phyloP scores from a whole-genome alignment of 139 green algal species.

The Klebsormidium nitens region DNA sequence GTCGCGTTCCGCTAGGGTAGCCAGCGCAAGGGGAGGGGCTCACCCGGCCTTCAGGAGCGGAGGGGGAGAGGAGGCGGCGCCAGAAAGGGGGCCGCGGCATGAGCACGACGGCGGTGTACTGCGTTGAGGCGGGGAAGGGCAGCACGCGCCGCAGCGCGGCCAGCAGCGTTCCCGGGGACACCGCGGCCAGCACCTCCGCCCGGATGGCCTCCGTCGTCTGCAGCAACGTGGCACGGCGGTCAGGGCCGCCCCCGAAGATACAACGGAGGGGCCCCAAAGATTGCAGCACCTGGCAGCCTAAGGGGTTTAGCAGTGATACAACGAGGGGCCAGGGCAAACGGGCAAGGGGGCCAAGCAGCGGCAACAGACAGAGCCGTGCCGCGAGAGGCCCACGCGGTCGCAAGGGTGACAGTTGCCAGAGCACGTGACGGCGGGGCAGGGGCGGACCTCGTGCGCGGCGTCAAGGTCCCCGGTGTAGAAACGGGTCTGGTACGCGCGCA shows the following conservation, averaged over 20 bases:
- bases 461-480: no score
- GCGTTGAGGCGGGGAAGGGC: background rate
- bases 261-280: background rate
- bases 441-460: no score
- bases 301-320: background rate
- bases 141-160: background rate
- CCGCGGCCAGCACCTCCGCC: background rate
- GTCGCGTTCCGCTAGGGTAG: no score
- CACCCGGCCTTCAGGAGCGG: no score
- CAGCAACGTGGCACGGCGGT: background rate
- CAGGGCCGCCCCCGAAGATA: background rate
- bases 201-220: background rate
- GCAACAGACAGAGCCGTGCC: background rate
- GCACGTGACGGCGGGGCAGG: no score
- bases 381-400: background rate
- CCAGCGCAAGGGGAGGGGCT: no score
- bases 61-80: no score
- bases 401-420: no score
- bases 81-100: background rate
- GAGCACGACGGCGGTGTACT: background rate
- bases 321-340: background rate
- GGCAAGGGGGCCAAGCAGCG: background rate
- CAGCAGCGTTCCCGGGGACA: background rate
- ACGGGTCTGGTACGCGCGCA: no score
- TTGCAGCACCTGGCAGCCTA: background rate